A percentile compares a stretch with the other conserved stretches of the same genome.
phyloP scores from a whole-genome alignment of 768 basidiomycete genomes.

The Lactifluus subvellereus region DNA sequence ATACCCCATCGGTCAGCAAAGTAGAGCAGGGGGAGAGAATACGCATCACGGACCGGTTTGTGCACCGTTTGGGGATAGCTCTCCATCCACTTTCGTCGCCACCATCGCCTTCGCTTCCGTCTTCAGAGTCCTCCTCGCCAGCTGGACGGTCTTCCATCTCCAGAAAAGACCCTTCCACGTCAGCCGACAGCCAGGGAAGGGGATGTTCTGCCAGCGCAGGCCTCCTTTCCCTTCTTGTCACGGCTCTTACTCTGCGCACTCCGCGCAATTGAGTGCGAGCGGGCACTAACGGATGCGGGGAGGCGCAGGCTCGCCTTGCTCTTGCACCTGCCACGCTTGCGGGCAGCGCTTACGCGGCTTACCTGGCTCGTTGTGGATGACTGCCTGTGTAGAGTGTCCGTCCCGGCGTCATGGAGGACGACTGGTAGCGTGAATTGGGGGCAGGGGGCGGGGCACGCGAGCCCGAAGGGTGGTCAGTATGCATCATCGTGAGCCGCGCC shows the following conservation, averaged over 20 bases:
- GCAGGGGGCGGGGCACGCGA: background rate
- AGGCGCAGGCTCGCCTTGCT: slow-evolving; percentile 66
- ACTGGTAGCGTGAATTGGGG: background rate
- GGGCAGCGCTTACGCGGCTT: slow-evolving; percentile 56
- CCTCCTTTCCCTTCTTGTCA: slow-evolving; percentile 14
- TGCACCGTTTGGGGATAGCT: background rate
- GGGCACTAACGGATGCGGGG: slow-evolving; percentile 28
- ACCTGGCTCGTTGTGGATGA: slow-evolving; percentile 28
- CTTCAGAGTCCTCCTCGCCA: slow-evolving; percentile 5
- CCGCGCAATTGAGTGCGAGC: background rate
- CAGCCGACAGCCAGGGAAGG: background rate
- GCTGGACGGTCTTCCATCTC: slow-evolving; percentile 19
- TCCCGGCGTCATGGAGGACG: background rate
- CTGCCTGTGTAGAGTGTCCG: background rate
- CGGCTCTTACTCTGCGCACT: slow-evolving; percentile 10
- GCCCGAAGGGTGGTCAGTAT: background rate
- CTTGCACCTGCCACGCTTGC: slow-evolving; percentile 53
- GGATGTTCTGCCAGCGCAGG: background rate
- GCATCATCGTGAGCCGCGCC: slow-evolving; percentile 18
- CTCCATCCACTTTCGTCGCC: background rate
- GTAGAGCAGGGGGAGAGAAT: background rate
- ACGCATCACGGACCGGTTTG: background rate
- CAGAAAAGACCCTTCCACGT: slow-evolving; percentile 14
- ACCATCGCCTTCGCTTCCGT: background rate
- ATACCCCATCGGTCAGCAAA: background rate